Conservation (phyloP, 306 rosid genomes). For the Dicorynia guianensis region DNA sequence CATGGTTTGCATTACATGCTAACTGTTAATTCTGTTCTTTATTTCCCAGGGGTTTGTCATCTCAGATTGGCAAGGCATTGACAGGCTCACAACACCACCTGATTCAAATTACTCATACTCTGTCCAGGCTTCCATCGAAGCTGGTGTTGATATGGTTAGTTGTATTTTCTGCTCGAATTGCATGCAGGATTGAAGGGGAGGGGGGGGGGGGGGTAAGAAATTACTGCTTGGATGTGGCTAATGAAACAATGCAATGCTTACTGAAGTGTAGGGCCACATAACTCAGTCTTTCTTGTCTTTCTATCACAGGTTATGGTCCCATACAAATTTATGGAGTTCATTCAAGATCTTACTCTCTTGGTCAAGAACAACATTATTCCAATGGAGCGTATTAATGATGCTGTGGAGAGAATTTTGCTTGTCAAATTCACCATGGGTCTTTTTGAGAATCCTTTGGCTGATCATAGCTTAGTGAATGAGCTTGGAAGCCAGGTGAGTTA, state of each 20-base stretch:
- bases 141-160: conserved; percentile 97
- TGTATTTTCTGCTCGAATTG: conserved; percentile 35
- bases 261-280: conserved; percentile 17
- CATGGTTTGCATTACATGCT: conserved; percentile 25
- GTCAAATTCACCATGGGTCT: conserved; percentile 94
- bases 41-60: conserved; percentile 93
- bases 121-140: conserved; percentile 78
- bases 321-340: conserved; percentile 67
- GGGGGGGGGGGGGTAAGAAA: conserved; percentile 19
- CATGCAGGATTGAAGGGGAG: conserved; percentile 18
- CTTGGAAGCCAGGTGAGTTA: conserved; percentile 89
- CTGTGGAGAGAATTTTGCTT: conserved; percentile 80
- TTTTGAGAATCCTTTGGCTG: conserved; percentile 88
- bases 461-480: conserved; percentile 82
- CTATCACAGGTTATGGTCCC: conserved; percentile 88
- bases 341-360: conserved; percentile 68
- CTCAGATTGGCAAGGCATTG: conserved; percentile 97
- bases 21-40: conserved; percentile 31
- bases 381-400: conserved; percentile 91
- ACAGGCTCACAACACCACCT: conserved; percentile 75
- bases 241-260: conserved; percentile 29
- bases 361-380: conserved; percentile 79
- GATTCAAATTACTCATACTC: conserved; percentile 88
- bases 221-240: conserved; percentile 10
- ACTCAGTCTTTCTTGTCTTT: conserved; percentile 40